Evolutionary conservation across 345 rosid genomes (phyloP), one percentile per base, ranked within the genome.

Genomic region (Heritiera fomes): DNA sequence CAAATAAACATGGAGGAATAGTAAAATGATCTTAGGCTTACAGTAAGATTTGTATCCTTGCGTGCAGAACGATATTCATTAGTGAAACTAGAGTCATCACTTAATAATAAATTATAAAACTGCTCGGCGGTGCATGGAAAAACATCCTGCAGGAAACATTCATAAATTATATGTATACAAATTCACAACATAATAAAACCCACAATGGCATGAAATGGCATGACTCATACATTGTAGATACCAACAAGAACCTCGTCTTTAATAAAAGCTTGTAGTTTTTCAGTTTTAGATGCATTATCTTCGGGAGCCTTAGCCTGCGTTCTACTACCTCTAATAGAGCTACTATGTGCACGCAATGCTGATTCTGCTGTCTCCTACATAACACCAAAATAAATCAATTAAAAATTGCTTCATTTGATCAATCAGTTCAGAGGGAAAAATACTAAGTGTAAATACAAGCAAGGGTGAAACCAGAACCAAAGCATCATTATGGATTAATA

Each of bases 311-410:
- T 82, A 63, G 78, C 75, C 78, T 79, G 87, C 64, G 74, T 81
- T 86, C 78, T 83, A 82, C 85, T 83, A 78, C 91, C 87, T 85
- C 81, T 91, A 71, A 90, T 80, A 76, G 99, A 96, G 82, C 97
- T 94, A 84, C 99, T 94, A 59, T 90, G 91, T 52, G 99, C 99
- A 86, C 98, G 97, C 64, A 96, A 81, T 50, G 89, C 97, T 52
- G 97, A 96, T 70, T 92, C 94, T 74, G 90, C 95, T 79, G 84
- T 86, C 83, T 92, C 99, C 99, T 96, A 83, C 71, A 87, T 17
- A 59, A 56, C 78, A 66, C 65, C 58, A 86, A 77, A 83, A 79
- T 53, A 56, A 43, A 80, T 67, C 30, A 71, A 49, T 56, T 66
- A 69, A 28, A 67, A 55, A 5, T 38, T 32, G 32, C 45, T 64